These are phyloP conservation scores for Cladosporium sp. DNA, from an alignment of 2,329 filamentous ascomycete genomes.

Conservation along the genomic window DNA sequence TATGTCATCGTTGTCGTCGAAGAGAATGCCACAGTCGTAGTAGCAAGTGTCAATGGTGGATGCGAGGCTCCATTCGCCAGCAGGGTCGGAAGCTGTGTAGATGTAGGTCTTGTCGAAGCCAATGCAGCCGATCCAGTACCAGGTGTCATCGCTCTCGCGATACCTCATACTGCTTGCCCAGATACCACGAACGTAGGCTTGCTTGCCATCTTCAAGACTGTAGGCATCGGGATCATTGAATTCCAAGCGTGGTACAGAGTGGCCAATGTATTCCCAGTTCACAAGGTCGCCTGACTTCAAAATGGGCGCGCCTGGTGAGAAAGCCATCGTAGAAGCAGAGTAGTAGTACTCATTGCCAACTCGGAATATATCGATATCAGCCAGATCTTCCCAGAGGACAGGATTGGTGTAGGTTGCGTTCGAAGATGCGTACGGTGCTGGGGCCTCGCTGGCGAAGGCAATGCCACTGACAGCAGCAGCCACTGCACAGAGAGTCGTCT, in stretches of 20 bases:
- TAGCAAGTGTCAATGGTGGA: conserved; percentile 50
- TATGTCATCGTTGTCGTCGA: conserved; percentile 61
- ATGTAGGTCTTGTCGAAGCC: conserved; percentile 54
- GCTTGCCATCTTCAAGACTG: conserved; percentile 47
- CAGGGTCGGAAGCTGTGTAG: conserved; percentile 49
- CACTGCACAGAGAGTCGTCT: background rate
- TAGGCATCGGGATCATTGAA: conserved; percentile 36
- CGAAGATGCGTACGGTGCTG: background rate
- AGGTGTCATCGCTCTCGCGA: conserved; percentile 49
- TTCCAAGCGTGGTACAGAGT: conserved; percentile 41
- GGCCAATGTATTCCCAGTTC: conserved; percentile 48
- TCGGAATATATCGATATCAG: conserved; percentile 57
- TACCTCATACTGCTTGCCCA: conserved; percentile 59
- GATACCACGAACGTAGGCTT: conserved; percentile 55
- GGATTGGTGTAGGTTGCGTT: conserved; percentile 48
- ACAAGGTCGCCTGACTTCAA: conserved; percentile 57
- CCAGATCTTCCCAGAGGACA: conserved; percentile 57
- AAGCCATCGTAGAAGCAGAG: conserved; percentile 58
- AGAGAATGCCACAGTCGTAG: conserved; percentile 59
- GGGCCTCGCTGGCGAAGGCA: background rate
- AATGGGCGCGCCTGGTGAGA: conserved; percentile 58
- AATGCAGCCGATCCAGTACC: conserved; percentile 61
- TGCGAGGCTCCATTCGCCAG: conserved; percentile 47
- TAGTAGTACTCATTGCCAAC: conserved; percentile 55
- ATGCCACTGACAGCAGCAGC: conserved; percentile 1